A percentile compares a stretch with the other conserved stretches of the same genome.
These are phyloP conservation scores for Cyclanthera cordifolia DNA, from an alignment of 306 rosid species.

Conservation along the genomic window DNA sequence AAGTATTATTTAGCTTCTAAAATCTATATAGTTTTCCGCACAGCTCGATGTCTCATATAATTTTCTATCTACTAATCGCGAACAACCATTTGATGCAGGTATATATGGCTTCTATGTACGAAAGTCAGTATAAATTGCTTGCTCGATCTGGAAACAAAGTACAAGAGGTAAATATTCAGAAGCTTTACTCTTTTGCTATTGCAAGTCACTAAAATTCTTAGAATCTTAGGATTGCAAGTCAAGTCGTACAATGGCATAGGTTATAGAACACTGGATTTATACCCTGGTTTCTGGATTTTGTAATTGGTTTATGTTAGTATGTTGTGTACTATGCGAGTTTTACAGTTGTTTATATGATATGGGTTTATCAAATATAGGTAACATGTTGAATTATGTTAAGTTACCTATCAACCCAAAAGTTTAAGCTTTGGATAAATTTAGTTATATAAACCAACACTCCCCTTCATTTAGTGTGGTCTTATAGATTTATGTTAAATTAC, in stretches of 20 bases:
- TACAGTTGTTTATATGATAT: too few species aligned
- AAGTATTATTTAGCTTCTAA: neutral
- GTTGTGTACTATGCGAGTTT: too few species aligned
- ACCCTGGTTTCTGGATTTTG: neutral
- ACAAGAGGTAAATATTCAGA: slow-evolving; percentile 59
- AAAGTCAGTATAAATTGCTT: slow-evolving; percentile 81
- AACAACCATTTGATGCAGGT: slow-evolving; percentile 59
- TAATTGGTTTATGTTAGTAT: neutral
- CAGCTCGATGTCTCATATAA: neutral
- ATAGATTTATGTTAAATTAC: too few species aligned
- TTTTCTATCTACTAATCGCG: neutral
- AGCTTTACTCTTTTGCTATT: neutral
- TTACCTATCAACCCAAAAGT: too few species aligned
- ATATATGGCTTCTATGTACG: slow-evolving; percentile 91
- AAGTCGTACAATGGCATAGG: neutral
- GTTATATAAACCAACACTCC: too few species aligned
- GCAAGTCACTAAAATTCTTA: neutral
- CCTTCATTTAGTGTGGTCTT: too few species aligned
- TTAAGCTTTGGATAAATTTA: too few species aligned
- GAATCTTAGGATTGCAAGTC: neutral
- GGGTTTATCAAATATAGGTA: too few species aligned
- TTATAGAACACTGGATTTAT: neutral
- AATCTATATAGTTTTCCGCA: neutral
- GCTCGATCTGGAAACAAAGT: slow-evolving; percentile 81
- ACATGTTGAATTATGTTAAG: too few species aligned